These are phyloP conservation scores for Edaphochlamys debaryana DNA, from an alignment of 139 green algal genomes.

Conservation along the genomic window DNA sequence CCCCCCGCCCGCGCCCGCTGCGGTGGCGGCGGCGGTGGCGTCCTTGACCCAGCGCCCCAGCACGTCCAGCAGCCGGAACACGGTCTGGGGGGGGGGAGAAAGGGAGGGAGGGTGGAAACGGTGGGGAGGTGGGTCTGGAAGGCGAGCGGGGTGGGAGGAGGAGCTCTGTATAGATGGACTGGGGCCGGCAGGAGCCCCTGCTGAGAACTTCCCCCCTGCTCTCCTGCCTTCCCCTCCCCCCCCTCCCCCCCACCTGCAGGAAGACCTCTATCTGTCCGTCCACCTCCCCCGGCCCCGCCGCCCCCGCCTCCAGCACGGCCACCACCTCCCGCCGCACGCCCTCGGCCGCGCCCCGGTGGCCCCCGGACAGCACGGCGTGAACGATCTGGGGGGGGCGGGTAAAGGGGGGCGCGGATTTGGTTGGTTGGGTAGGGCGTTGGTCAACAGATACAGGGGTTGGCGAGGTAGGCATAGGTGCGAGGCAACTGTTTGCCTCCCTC, in stretches of 20 bases:
- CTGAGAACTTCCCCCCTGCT: too few species aligned
- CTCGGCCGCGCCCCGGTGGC: background rate
- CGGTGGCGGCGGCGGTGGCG: conserved; percentile 7
- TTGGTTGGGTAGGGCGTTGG: background rate
- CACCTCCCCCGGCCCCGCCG: conserved; percentile 16
- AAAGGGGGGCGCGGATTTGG: background rate
- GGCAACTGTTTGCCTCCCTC: too few species aligned
- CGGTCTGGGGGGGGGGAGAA: conserved; percentile 57
- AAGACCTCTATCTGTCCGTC: conserved; percentile 67
- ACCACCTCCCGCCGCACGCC: conserved; percentile 44
- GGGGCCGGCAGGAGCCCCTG: too few species aligned
- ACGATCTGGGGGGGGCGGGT: conserved; percentile 8
- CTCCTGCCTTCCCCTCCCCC: too few species aligned
- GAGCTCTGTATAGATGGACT: too few species aligned
- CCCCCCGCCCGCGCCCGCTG: background rate
- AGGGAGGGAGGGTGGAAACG: too few species aligned
- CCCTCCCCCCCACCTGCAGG: conserved; percentile 49
- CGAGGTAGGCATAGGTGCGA: background rate
- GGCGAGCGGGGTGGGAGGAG: too few species aligned
- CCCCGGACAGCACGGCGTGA: conserved; percentile 19
- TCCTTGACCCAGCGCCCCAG: conserved; percentile 77
- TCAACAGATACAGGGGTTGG: background rate
- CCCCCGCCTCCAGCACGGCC: conserved; percentile 46
- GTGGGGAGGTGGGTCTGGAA: too few species aligned
- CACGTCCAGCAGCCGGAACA: conserved; percentile 90